phyloP scores from a whole-genome alignment of 129 eudicot genomes.

The Tagetes erecta region DNA sequence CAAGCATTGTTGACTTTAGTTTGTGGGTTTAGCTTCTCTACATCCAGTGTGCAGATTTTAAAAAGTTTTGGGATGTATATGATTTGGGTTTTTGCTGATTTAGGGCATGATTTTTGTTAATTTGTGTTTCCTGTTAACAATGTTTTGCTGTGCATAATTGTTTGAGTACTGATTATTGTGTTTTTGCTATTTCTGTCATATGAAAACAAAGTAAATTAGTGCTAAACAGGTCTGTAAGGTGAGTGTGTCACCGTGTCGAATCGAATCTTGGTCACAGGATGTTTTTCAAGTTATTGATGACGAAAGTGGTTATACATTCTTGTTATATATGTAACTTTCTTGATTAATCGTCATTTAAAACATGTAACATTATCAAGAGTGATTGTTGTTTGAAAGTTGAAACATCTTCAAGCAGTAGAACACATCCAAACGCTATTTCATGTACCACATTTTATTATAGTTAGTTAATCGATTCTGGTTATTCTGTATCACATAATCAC shows the following conservation, averaged over 20 bases:
- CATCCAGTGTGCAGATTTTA: background rate
- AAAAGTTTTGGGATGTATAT: background rate
- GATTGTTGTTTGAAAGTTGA: background rate
- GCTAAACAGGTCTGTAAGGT: too few relatives aligned
- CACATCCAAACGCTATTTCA: too few relatives aligned
- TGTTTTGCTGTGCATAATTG: background rate
- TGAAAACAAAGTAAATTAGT: slow-evolving; percentile 20
- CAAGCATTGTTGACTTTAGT: background rate
- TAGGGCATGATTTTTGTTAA: slow-evolving; percentile 12
- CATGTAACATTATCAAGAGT: background rate
- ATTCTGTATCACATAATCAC: background rate
- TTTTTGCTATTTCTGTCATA: background rate
- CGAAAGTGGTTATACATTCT: too few relatives aligned
- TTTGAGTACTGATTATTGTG: slow-evolving; percentile 13
- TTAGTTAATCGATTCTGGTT: too few relatives aligned
- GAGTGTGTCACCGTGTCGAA: too few relatives aligned
- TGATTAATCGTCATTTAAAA: too few relatives aligned
- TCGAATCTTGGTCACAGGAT: too few relatives aligned
- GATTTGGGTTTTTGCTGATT: slow-evolving; percentile 15
- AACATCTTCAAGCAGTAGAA: too few relatives aligned
- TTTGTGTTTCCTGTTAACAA: slow-evolving; percentile 8
- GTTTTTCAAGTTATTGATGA: too few relatives aligned
- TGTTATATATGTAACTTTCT: too few relatives aligned
- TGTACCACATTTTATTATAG: too few relatives aligned
- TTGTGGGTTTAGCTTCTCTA: slow-evolving; percentile 9